phyloP scores from a whole-genome alignment of 495 filamentous ascomycete species.

The Endocarpon pusillum region DNA sequence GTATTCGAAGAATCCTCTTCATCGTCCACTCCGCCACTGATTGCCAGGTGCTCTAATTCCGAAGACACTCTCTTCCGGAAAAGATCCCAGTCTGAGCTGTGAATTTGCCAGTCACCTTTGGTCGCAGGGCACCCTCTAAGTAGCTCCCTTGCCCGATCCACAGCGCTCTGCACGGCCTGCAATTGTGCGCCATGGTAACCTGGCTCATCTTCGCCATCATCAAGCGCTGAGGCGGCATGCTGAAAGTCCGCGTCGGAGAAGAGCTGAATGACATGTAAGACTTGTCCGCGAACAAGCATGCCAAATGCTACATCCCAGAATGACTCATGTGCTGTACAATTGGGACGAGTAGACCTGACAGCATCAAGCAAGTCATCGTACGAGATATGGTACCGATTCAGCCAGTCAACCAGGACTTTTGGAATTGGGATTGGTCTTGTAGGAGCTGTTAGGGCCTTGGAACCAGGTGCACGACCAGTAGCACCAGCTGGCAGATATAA shows the following conservation, averaged over 20 bases:
- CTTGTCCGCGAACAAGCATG: slow-evolving; percentile 50
- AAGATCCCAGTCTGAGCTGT: slow-evolving; percentile 54
- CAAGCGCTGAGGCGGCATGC: slow-evolving; percentile 39
- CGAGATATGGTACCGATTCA: slow-evolving; percentile 48
- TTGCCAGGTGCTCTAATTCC: slow-evolving; percentile 52
- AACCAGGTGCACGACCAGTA: neutral
- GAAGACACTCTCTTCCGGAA: slow-evolving; percentile 55
- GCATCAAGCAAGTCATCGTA: slow-evolving; percentile 40
- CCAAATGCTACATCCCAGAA: slow-evolving; percentile 69
- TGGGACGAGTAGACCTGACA: slow-evolving; percentile 43
- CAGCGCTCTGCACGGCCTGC: slow-evolving; percentile 49
- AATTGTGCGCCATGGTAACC: slow-evolving; percentile 58
- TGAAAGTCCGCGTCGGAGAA: slow-evolving; percentile 60
- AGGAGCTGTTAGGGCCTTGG: no score
- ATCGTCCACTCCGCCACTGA: slow-evolving; percentile 40
- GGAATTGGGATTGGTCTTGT: slow-evolving; percentile 39
- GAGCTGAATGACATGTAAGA: slow-evolving; percentile 41
- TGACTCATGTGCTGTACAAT: slow-evolving; percentile 49
- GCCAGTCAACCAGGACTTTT: slow-evolving; percentile 61
- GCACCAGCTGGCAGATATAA: neutral
- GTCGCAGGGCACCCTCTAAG: slow-evolving; percentile 55
- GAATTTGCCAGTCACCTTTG: slow-evolving; percentile 56
- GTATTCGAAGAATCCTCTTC: slow-evolving; percentile 11
- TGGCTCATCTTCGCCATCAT: slow-evolving; percentile 37
- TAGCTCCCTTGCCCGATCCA: slow-evolving; percentile 43